Evolutionary conservation across 1,139 yeast genomes (phyloP).

Genomic region (Torulaspora globosa): DNA sequence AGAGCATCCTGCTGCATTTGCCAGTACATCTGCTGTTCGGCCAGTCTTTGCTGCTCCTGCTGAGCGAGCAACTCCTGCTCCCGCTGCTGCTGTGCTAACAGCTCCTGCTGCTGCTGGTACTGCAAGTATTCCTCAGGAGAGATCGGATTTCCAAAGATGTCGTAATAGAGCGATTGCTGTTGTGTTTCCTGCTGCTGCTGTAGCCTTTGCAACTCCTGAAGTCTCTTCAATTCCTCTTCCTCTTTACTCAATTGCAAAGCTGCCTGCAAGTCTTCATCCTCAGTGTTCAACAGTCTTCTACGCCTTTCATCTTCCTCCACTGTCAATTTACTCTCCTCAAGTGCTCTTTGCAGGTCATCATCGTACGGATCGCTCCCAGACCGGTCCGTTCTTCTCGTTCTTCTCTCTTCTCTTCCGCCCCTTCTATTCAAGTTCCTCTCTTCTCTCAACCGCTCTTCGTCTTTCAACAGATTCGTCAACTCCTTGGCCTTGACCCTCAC

Average conservation of each 20-base stretch:
- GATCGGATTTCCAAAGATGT: constrained; percentile 76
- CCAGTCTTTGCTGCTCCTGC: constrained; percentile 37
- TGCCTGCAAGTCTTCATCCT: constrained; percentile 64
- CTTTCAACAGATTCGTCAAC: constrained; percentile 69
- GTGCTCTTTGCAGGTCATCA: constrained; percentile 76
- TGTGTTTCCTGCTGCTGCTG: constrained; percentile 45
- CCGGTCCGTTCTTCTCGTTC: constrained; percentile 26
- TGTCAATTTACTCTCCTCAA: constrained; percentile 75
- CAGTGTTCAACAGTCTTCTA: constrained; percentile 40
- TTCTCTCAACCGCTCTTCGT: constrained; percentile 74
- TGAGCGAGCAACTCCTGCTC: constrained; percentile 26
- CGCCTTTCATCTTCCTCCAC: constrained; percentile 80
- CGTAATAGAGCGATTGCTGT: constrained; percentile 46
- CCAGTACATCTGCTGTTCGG: constrained; percentile 37
- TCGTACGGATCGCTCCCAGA: constrained; percentile 48
- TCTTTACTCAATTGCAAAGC: constrained; percentile 83
- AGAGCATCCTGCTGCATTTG: constrained; percentile 37
- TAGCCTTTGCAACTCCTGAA: constrained; percentile 45
- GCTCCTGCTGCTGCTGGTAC: constrained; percentile 31
- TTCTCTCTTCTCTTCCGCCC: constrained; percentile 29
- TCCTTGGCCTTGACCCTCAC: constrained; percentile 91
- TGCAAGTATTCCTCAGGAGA: constrained; percentile 40
- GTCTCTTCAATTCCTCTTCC: constrained; percentile 75
- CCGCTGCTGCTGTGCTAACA: constrained; percentile 38
- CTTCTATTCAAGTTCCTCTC: constrained; percentile 56